Evolutionary conservation across 2,329 filamentous ascomycete genomes (phyloP).

Genomic region (Penicillium frequentans): DNA sequence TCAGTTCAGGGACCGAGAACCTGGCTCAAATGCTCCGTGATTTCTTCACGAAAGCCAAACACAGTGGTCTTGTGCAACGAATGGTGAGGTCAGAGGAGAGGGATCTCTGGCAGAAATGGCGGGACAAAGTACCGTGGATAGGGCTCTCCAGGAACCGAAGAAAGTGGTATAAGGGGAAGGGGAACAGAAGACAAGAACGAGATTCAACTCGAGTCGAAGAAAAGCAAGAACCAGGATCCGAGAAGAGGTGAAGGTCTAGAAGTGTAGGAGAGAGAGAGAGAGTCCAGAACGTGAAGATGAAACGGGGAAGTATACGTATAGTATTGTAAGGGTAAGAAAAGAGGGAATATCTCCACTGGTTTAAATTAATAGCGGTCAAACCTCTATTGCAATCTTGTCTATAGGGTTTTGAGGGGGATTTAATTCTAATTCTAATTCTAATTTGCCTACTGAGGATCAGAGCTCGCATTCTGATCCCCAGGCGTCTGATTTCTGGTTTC

Average conservation of each 20-base stretch:
- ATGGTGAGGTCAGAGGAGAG: conserved; percentile 21
- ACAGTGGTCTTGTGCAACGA: conserved; percentile 20
- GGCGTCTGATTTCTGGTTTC: too few species aligned
- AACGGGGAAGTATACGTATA: neutral
- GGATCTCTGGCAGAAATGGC: conserved; percentile 4
- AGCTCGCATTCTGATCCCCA: too few species aligned
- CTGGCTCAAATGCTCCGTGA: conserved; percentile 9
- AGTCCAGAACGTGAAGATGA: conserved; percentile 1
- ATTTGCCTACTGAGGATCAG: neutral
- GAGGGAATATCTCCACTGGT: neutral
- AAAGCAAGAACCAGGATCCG: neutral
- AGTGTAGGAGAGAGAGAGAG: conserved; percentile 1
- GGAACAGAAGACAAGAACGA: neutral
- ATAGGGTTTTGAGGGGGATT: neutral
- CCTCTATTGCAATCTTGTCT: neutral
- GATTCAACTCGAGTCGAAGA: neutral
- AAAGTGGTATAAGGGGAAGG: neutral
- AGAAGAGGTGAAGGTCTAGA: neutral
- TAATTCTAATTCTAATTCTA: neutral
- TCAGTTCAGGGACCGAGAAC: neutral
- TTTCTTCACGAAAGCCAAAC: conserved; percentile 12
- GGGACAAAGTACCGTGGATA: neutral
- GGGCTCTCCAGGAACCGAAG: neutral
- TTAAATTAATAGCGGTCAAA: neutral
- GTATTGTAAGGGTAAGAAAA: neutral